Conservation (phyloP, 768 basidiomycete genomes). For the Dentipellis sp. region DNA sequence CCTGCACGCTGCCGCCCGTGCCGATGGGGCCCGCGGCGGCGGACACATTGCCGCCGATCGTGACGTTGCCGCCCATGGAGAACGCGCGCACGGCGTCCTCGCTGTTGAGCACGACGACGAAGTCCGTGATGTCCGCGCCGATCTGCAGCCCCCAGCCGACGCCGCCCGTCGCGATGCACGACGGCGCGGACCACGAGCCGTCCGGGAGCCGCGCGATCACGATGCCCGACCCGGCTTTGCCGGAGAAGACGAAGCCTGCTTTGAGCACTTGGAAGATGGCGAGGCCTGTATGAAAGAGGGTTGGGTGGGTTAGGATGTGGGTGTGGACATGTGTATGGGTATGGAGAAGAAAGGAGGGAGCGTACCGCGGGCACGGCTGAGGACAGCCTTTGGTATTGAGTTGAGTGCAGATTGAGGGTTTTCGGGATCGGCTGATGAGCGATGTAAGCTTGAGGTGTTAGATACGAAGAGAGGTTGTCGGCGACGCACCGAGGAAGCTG, state of each 20-base stretch:
- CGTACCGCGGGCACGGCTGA: slow-evolving; percentile 80
- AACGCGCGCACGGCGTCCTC: slow-evolving; percentile 95
- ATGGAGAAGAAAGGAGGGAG: neutral
- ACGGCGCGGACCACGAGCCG: slow-evolving; percentile 95
- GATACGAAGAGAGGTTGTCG: neutral
- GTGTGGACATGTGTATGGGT: neutral
- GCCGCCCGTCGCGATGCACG: slow-evolving; percentile 94
- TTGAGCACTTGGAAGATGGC: slow-evolving; percentile 92
- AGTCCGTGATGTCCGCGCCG: slow-evolving; percentile 91
- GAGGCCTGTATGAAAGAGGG: slow-evolving; percentile 47
- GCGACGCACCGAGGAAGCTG: slow-evolving; percentile 72
- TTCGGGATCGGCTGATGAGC: slow-evolving; percentile 66
- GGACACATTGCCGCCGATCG: slow-evolving; percentile 83
- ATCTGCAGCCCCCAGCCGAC: slow-evolving; percentile 94
- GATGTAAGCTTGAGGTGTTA: neutral
- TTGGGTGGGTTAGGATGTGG: neutral
- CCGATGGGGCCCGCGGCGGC: slow-evolving; percentile 90
- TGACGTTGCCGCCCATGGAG: slow-evolving; percentile 91
- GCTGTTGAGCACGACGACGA: slow-evolving; percentile 94
- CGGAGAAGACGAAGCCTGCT: slow-evolving; percentile 92
- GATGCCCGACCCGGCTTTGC: slow-evolving; percentile 87
- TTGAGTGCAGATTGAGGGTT: slow-evolving; percentile 88
- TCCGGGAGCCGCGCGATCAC: slow-evolving; percentile 90
- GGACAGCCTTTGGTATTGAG: slow-evolving; percentile 84
- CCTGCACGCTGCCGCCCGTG: slow-evolving; percentile 84